These are phyloP conservation scores for Pythium phragmiticola DNA, from an alignment of 352 stramenopile genomes.

Conservation along the genomic window DNA sequence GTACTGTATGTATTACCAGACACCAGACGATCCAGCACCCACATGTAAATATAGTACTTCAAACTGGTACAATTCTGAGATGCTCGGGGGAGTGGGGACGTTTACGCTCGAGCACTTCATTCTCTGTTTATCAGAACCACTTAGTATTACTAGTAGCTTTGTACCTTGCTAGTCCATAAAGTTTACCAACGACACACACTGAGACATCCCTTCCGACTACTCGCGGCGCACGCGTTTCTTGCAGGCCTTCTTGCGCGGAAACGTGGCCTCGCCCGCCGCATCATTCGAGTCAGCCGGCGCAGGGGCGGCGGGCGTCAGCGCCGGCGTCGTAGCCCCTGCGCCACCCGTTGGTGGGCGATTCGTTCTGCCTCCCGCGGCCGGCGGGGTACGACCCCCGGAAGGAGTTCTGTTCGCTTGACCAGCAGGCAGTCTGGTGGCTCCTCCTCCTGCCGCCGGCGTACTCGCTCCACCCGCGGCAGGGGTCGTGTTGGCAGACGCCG, in stretches of 20 bases:
- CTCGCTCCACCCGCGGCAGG: background rate
- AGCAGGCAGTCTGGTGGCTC: background rate
- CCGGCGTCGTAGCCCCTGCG: background rate
- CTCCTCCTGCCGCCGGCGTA: background rate
- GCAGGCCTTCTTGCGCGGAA: conserved; percentile 5
- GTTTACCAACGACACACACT: no score
- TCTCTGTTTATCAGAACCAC: no score
- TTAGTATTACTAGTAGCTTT: background rate
- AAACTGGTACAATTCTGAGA: no score
- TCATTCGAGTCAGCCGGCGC: background rate
- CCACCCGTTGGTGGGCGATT: background rate
- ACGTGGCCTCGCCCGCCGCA: background rate
- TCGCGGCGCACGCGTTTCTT: conserved; percentile 6
- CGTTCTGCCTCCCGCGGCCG: no score
- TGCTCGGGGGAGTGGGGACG: no score
- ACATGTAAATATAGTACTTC: no score
- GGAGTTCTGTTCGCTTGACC: background rate
- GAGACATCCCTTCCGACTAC: background rate
- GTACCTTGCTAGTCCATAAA: no score
- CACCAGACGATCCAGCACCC: no score
- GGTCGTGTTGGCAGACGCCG: background rate
- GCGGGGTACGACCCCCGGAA: background rate
- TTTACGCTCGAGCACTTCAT: no score
- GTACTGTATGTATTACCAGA: no score
- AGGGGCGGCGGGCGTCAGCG: background rate